Evolutionary conservation across 495 filamentous ascomycete genomes (phyloP).

Genomic region (Penicillium antarcticum): DNA sequence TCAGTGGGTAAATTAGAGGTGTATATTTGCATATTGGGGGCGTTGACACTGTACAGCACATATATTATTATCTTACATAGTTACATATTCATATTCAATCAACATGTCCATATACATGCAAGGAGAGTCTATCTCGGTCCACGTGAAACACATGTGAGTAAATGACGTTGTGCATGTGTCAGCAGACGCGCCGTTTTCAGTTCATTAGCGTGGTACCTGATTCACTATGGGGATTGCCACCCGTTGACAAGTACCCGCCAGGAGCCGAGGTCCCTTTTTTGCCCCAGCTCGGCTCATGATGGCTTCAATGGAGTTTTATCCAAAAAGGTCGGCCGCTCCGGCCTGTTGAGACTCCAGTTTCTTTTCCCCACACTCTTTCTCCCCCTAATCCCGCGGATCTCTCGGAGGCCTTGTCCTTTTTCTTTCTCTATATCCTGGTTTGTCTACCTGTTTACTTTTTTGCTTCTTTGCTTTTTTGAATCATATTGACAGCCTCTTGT

Average conservation of each 20-base stretch:
- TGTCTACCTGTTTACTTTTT: neutral
- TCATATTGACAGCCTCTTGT: neutral
- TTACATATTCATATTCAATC: neutral
- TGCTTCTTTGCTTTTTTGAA: neutral
- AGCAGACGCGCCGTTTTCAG: neutral
- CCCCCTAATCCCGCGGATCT: slow-evolving; percentile 3
- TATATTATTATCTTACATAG: neutral
- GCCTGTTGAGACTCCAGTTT: slow-evolving; percentile 16
- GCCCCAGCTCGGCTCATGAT: slow-evolving; percentile 2
- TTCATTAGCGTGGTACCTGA: slow-evolving; percentile 10
- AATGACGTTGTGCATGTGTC: slow-evolving; percentile 9
- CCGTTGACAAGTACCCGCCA: neutral
- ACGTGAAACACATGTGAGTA: slow-evolving; percentile 19
- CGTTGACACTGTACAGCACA: slow-evolving; percentile 7
- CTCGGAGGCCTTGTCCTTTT: neutral
- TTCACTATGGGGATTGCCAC: neutral
- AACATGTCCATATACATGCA: neutral
- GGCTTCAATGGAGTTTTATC: slow-evolving; percentile 12
- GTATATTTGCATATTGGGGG: slow-evolving; percentile 7
- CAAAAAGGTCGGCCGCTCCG: slow-evolving; percentile 19
- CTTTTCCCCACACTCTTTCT: slow-evolving; percentile 10
- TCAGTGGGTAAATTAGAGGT: slow-evolving; percentile 10
- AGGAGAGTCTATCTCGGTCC: neutral
- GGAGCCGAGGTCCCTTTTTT: slow-evolving; percentile 7
- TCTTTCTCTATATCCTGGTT: slow-evolving; percentile 1